Evolutionary conservation across 139 green algal species (phyloP).

Genomic region (Penium margaritaceum): DNA sequence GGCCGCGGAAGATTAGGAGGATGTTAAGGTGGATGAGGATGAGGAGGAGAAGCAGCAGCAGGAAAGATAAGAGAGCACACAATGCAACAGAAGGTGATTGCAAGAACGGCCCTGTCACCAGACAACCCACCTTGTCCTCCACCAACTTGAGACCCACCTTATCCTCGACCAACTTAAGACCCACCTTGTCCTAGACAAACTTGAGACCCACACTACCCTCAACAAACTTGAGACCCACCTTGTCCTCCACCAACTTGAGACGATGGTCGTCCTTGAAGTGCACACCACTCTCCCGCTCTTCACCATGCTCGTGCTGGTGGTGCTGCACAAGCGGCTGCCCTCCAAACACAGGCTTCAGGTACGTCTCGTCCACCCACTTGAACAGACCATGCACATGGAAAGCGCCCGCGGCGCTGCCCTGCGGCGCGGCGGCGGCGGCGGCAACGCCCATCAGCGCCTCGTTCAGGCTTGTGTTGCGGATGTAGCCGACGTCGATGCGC

Average conservation of each 20-base stretch:
- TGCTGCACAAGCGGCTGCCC: constrained; percentile 21
- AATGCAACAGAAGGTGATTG: too few relatives aligned
- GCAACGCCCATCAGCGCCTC: neutral
- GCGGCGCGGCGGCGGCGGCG: neutral
- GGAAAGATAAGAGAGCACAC: too few relatives aligned
- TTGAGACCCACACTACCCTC: neutral
- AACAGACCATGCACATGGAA: constrained; percentile 15
- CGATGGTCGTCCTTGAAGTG: neutral
- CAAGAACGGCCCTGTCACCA: too few relatives aligned
- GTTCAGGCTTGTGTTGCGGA: neutral
- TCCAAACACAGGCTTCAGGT: constrained; percentile 39
- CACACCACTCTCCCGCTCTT: constrained; percentile 1
- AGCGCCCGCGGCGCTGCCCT: neutral
- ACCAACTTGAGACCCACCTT: too few relatives aligned
- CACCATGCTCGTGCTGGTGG: neutral
- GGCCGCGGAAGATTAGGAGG: too few relatives aligned
- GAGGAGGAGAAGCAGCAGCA: too few relatives aligned
- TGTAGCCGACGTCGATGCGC: constrained; percentile 7
- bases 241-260: neutral
- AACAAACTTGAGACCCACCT: neutral
- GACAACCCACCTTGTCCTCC: too few relatives aligned
- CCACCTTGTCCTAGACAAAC: neutral
- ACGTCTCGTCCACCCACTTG: constrained; percentile 36
- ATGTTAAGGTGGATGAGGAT: too few relatives aligned
- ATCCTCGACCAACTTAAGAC: too few relatives aligned